Percentiles rank a stretch among this genome's conserved stretches.
phyloP scores from a whole-genome alignment of 2,329 filamentous ascomycete species.

The Clonostachys rhizophaga region DNA sequence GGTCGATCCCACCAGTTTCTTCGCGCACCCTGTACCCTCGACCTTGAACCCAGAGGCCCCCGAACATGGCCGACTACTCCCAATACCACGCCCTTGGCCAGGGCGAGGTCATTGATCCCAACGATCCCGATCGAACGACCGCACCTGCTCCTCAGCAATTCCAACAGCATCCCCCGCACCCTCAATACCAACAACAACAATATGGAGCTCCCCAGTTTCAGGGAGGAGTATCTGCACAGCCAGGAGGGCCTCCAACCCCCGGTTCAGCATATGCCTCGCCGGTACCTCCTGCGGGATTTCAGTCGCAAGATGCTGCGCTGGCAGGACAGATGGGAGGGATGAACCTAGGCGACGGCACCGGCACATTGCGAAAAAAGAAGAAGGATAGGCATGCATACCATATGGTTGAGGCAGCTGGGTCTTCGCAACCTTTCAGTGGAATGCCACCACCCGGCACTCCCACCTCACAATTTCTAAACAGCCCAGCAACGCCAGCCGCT shows the following conservation, averaged over 20 bases:
- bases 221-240: constrained; percentile 15
- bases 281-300: constrained; percentile 20
- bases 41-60: too few relatives aligned
- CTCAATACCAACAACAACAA: constrained; percentile 45
- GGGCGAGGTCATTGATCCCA: constrained; percentile 47
- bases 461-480: constrained; percentile 31
- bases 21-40: too few relatives aligned
- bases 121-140: constrained; percentile 44
- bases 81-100: constrained; percentile 54
- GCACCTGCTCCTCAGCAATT: constrained; percentile 52
- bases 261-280: constrained; percentile 9
- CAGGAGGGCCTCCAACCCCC: constrained; percentile 1
- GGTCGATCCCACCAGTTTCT: background rate
- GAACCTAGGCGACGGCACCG: constrained; percentile 46
- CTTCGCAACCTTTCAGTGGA: constrained; percentile 66
- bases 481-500: constrained; percentile 14
- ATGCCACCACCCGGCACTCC: constrained; percentile 54
- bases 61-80: constrained; percentile 47
- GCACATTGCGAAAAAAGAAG: constrained; percentile 68
- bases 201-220: constrained; percentile 38
- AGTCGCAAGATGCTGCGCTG: constrained; percentile 37
- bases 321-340: constrained; percentile 75
- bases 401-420: constrained; percentile 68
- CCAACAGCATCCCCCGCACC: constrained; percentile 46
- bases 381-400: constrained; percentile 95